Percentiles rank a stretch among this genome's conserved stretches.
Evolutionary conservation across 306 rosid species (phyloP).

Genomic region (Ziziphus jujuba): DNA sequence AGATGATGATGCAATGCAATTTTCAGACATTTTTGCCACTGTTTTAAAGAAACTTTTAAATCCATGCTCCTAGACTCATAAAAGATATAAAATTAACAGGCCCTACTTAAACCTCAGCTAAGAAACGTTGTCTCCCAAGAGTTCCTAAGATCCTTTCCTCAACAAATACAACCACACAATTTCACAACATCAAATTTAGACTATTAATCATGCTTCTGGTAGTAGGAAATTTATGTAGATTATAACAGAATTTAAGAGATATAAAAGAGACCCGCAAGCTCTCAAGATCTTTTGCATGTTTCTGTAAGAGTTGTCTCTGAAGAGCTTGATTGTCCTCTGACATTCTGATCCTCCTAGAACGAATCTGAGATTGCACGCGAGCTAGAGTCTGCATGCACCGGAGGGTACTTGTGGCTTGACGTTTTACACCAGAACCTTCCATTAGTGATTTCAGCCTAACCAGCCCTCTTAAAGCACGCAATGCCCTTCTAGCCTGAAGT

Average conservation of each 20-base stretch:
- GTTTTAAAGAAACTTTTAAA: not conserved
- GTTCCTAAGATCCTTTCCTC: not conserved
- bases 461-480: conserved; percentile 87
- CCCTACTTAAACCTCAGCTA: not conserved
- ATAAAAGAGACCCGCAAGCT: conserved; percentile 66
- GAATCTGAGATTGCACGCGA: conserved; percentile 93
- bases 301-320: conserved; percentile 86
- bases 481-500: conserved; percentile 84
- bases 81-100: not conserved
- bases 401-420: conserved; percentile 86
- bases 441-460: conserved; percentile 82
- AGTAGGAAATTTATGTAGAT: not conserved
- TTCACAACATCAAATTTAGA: not conserved
- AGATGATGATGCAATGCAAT: conserved; percentile 4
- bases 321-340: conserved; percentile 95
- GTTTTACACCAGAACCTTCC: conserved; percentile 86
- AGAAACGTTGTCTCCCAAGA: not conserved
- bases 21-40: not conserved
- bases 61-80: not conserved
- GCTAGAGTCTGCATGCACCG: conserved; percentile 92
- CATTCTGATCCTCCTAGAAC: conserved; percentile 85
- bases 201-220: not conserved
- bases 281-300: conserved; percentile 89
- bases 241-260: conserved; percentile 16
- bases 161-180: not conserved